Evolutionary conservation across 2,329 filamentous ascomycete species (phyloP).

Genomic region (Phoma sp.): DNA sequence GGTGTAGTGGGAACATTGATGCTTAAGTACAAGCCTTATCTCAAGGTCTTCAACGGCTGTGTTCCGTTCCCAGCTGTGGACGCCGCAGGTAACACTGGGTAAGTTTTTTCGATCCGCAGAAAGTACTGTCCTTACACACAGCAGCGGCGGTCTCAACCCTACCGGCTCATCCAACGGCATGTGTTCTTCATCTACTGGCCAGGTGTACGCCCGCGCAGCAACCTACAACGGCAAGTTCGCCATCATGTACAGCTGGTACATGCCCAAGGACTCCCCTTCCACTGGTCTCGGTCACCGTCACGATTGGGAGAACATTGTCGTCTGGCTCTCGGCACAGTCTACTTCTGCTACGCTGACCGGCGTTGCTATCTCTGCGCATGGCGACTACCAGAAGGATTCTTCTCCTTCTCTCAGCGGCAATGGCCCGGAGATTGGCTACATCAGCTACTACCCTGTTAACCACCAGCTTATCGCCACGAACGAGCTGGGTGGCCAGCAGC

Average conservation of each 20-base stretch:
- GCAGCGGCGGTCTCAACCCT: conserved; percentile 53
- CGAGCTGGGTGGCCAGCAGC: conserved; percentile 52
- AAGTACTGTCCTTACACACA: background rate
- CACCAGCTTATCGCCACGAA: conserved; percentile 54
- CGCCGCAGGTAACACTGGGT: conserved; percentile 63
- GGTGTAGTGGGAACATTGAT: conserved; percentile 56
- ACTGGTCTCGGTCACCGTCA: conserved; percentile 58
- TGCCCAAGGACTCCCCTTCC: conserved; percentile 56
- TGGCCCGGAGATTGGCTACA: conserved; percentile 56
- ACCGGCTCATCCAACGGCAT: conserved; percentile 48
- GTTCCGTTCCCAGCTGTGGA: conserved; percentile 69
- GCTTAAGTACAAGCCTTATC: conserved; percentile 62
- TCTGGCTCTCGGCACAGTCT: conserved; percentile 56
- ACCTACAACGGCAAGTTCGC: conserved; percentile 53
- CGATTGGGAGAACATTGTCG: conserved; percentile 63
- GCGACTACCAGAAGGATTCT: conserved; percentile 52
- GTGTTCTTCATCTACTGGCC: conserved; percentile 56
- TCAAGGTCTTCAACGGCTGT: conserved; percentile 64
- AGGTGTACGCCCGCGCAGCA: conserved; percentile 57
- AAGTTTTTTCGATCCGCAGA: conserved; percentile 18
- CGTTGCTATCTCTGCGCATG: conserved; percentile 61
- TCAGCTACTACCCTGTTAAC: conserved; percentile 56
- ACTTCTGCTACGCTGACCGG: conserved; percentile 53
- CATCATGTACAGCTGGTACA: conserved; percentile 62
- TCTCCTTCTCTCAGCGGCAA: conserved; percentile 48